Base-by-base conservation (phyloP, 495 filamentous ascomycete genomes). In the Aspergillus coremiiformis region DNA sequence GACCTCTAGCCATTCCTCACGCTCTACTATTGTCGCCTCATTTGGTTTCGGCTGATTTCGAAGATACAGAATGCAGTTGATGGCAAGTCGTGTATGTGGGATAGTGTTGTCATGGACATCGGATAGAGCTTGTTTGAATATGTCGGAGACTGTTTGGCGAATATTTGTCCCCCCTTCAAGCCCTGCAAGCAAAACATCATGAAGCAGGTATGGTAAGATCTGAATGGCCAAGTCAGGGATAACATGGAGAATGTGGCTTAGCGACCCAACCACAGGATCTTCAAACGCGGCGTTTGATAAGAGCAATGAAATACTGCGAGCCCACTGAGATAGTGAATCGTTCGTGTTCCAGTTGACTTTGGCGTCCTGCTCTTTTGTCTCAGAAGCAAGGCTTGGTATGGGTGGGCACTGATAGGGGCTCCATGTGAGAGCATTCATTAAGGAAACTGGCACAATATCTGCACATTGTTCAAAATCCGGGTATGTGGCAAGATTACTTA, bases 21-120 rank as follows among this genome's bases (percentile, higher is more conserved):
- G 83, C 56, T 95, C 86, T 35, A 81, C 83, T 48, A 84, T 84
- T 0, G 88, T 93, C 2, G 68, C 65, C 65, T 98, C 94, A 5
- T 79, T 69, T 2, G 83, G 83, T n/a, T 81, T 59, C n/a, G 75
- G 78, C 62, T 93, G 91, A 7, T 86, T 88, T 20, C 90, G 82
- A 33, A 98, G 76, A 60, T 96, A 97, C n/a, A 97, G 72, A 46
- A 97, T 78, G 11, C 84, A 83, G 48, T 84, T 85, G 30, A 96
- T 76, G 1, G 96, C 75, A 50, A 90, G 69, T 19, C 72, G 73
- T 26, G 77, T 68, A 64, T 81, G 77, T 6, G 75, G 65, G 21
- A 73, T 63, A 3, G 64, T 75, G 4, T 57, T 57, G 19, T 69
- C 68, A 42, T 48, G 45, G 45, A 65, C 58, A 14, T 70, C 45